phyloP scores from a whole-genome alignment of 768 basidiomycete genomes.

The Phallus indusiatus region DNA sequence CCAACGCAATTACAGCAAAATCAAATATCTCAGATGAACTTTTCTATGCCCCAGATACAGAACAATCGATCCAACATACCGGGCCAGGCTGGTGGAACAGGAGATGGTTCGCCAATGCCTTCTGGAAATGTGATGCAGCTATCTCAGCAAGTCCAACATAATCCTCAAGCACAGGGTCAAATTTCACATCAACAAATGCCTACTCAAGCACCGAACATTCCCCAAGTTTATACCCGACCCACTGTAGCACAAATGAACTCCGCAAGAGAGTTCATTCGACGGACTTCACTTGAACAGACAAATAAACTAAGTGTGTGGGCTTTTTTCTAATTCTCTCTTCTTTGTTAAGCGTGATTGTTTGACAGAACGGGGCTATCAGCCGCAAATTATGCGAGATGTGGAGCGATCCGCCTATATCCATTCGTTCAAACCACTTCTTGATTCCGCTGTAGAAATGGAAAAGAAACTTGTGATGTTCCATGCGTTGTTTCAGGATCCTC shows the following conservation, averaged over 20 bases:
- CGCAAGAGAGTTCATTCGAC: slow-evolving; percentile 26
- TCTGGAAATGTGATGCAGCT: slow-evolving; percentile 12
- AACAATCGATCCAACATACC: neutral
- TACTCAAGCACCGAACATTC: neutral
- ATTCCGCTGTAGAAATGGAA: slow-evolving; percentile 39
- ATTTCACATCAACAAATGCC: neutral
- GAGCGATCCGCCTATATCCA: slow-evolving; percentile 44
- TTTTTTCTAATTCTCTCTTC: slow-evolving; percentile 19
- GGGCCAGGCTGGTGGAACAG: neutral
- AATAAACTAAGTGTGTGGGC: slow-evolving; percentile 26
- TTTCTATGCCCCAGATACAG: slow-evolving; percentile 17
- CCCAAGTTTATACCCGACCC: neutral
- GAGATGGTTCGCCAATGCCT: neutral
- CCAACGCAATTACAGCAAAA: neutral
- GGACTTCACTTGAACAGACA: slow-evolving; percentile 21
- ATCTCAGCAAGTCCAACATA: slow-evolving; percentile 19
- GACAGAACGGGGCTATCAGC: slow-evolving; percentile 16
- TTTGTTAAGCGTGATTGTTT: neutral
- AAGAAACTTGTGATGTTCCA: slow-evolving; percentile 37
- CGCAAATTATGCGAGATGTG: slow-evolving; percentile 38
- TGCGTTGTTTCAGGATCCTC: slow-evolving; percentile 38
- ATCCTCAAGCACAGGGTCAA: slow-evolving; percentile 9
- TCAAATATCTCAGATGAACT: slow-evolving; percentile 30
- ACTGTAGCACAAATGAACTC: slow-evolving; percentile 6
- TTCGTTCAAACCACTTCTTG: slow-evolving; percentile 40